These are phyloP conservation scores for Serendipita sp. DNA, from an alignment of 768 basidiomycete species.

Conservation along the genomic window DNA sequence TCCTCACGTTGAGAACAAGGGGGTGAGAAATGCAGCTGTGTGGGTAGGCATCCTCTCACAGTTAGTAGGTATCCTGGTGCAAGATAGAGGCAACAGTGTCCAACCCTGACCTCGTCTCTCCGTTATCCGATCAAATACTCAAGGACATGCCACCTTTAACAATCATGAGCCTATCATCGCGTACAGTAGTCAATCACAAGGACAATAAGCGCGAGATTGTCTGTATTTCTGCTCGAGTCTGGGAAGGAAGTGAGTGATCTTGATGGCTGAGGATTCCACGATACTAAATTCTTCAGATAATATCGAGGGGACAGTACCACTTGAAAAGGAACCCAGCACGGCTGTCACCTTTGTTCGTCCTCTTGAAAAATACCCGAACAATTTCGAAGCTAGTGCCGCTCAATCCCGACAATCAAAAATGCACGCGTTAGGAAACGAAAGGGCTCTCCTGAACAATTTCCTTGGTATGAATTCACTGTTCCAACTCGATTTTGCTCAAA, in stretches of 20 bases:
- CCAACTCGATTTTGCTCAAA: conserved; percentile 75
- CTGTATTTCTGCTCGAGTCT: conserved; percentile 66
- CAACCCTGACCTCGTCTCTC: conserved; percentile 78
- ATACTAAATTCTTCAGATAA: conserved; percentile 33
- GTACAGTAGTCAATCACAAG: conserved; percentile 85
- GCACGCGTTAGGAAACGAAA: conserved; percentile 60
- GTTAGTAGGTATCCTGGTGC: conserved; percentile 80
- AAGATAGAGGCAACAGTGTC: conserved; percentile 74
- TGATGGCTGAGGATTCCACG: neutral
- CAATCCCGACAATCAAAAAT: conserved; percentile 35
- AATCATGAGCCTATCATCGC: conserved; percentile 71
- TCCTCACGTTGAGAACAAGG: conserved; percentile 56
- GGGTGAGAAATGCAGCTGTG: conserved; percentile 34
- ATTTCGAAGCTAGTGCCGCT: conserved; percentile 58
- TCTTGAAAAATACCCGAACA: conserved; percentile 67
- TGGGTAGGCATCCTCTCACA: neutral
- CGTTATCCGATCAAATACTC: conserved; percentile 56
- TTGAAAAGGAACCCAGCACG: conserved; percentile 65
- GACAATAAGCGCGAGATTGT: conserved; percentile 92
- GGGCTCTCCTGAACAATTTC: conserved; percentile 66
- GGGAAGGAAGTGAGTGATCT: conserved; percentile 43
- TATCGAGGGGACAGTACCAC: conserved; percentile 83
- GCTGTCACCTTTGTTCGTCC: conserved; percentile 84
- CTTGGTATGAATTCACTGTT: conserved; percentile 55
- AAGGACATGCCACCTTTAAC: conserved; percentile 79